Evolutionary conservation across 495 filamentous ascomycete genomes (phyloP).

Genomic region (Hyaloscypha finlandica): DNA sequence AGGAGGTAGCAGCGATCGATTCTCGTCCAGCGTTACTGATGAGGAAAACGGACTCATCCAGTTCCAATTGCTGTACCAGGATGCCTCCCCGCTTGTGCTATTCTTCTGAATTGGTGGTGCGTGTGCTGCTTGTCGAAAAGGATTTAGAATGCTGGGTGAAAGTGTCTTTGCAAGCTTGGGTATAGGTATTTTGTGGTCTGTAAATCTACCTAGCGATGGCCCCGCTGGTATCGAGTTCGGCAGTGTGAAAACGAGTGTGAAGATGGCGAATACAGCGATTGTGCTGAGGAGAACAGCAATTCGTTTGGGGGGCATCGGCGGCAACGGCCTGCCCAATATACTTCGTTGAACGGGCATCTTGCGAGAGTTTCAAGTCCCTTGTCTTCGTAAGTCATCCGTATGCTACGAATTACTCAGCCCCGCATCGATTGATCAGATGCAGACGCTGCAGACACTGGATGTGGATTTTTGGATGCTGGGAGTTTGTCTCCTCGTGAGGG

Average conservation of each 20-base stretch:
- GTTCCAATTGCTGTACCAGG: constrained; percentile 86
- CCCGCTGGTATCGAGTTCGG: constrained; percentile 31
- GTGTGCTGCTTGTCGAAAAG: constrained; percentile 72
- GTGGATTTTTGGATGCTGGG: too few relatives aligned
- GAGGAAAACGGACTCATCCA: constrained; percentile 92
- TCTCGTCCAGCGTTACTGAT: constrained; percentile 80
- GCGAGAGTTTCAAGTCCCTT: neutral
- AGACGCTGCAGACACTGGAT: neutral
- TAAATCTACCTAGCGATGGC: constrained; percentile 46
- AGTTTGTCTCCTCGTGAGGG: neutral
- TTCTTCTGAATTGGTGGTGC: constrained; percentile 72
- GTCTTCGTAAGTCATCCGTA: neutral
- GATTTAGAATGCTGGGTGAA: constrained; percentile 47
- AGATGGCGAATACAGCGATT: constrained; percentile 49
- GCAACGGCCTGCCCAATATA: constrained; percentile 45
- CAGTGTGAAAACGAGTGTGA: constrained; percentile 41
- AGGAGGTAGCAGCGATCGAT: constrained; percentile 83
- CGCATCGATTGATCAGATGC: neutral
- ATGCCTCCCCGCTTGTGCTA: constrained; percentile 73
- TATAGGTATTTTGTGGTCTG: constrained; percentile 38
- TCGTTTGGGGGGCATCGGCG: constrained; percentile 45
- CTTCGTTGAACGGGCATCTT: constrained; percentile 54
- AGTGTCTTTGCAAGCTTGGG: constrained; percentile 29
- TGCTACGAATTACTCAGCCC: neutral
- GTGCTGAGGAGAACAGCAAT: constrained; percentile 46